phyloP scores from a whole-genome alignment of 2,329 filamentous ascomycete genomes.

The Phoma sp. region DNA sequence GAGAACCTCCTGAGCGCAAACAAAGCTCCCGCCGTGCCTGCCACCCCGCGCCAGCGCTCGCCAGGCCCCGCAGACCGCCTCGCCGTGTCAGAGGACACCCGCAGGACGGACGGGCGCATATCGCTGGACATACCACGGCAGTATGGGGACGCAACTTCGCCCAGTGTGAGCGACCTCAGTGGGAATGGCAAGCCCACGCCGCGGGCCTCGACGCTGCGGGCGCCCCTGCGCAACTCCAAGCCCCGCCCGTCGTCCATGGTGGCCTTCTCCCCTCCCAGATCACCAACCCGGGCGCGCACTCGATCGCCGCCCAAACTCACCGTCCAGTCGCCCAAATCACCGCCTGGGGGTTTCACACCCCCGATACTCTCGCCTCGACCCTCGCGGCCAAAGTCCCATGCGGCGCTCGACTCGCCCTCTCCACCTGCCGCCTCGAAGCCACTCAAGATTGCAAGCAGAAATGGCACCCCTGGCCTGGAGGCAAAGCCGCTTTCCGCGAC shows the following conservation, averaged over 20 bases:
- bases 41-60: constrained; percentile 36
- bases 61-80: constrained; percentile 42
- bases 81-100: constrained; percentile 34
- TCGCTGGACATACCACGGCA: constrained; percentile 52
- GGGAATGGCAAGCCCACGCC: constrained; percentile 41
- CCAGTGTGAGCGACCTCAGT: constrained; percentile 47
- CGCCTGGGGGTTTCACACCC: constrained; percentile 51
- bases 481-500: constrained; percentile 39
- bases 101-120: constrained; percentile 44
- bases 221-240: constrained; percentile 45
- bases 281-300: constrained; percentile 53
- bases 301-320: constrained; percentile 69
- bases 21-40: constrained; percentile 30
- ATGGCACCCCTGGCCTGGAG: constrained; percentile 51
- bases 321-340: constrained; percentile 73
- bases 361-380: constrained; percentile 44
- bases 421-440: constrained; percentile 27
- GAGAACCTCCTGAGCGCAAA: constrained; percentile 70
- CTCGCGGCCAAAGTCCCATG: constrained; percentile 32
- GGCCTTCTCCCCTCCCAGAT: constrained; percentile 53
- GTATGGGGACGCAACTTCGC: constrained; percentile 27
- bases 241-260: constrained; percentile 57
- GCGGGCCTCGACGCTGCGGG: constrained; percentile 42
- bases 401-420: constrained; percentile 33
- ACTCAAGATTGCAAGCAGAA: constrained; percentile 49